Base-by-base conservation (phyloP, 2,329 filamentous ascomycete species). In the Byssochlamys sp. region DNA sequence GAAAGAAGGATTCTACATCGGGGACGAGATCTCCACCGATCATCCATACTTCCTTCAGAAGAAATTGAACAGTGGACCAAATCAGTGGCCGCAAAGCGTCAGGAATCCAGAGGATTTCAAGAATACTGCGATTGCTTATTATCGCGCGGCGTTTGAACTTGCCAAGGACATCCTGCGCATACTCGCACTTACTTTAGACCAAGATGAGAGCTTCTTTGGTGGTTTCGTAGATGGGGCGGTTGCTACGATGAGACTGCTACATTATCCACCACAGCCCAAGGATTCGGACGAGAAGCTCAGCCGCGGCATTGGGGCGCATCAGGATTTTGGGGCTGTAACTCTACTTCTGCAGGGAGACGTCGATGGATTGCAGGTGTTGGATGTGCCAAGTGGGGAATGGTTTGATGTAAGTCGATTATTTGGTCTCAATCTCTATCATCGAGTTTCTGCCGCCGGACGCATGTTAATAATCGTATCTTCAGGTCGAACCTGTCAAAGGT, bases 1-100 rank as follows among this genome's bases (percentile, higher is more conserved):
- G 3, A 77, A 78, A 59, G 75, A 77, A 58, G 75, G 74, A 0
- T 71, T 73, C 29, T 76, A 74, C 61, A 73, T 78, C 31, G 74
- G 75, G 57, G 70, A 74, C 51, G 75, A 77, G 53, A 72, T 77
- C 26, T 61, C 73, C 1, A 63, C 62, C 33, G 65, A 71, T 4
- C 73, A 76, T 55, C 71, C 70, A 0, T 72, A 75, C 62, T 72
- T 70, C 54, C 5, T 72, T 3, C 64, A 71, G 55, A 71, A 72
- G 58, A 72, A 71, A 52, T 63, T 75, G 28, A 74, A 73, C 58
- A 69, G 66, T 2, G 73, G 73, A 0, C 75, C 75, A 0, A 77
- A 77, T 61, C 67, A 71, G 60, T 77, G 74, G 74, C 75, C 74
- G 12, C 49, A 51, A 14, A 61, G 57, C 1, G 58, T 62, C 6